Evolutionary conservation across 441 rosid genomes (phyloP), one percentile per base, ranked within the genome.

Genomic region (Cnidoscolus chayamansa): DNA sequence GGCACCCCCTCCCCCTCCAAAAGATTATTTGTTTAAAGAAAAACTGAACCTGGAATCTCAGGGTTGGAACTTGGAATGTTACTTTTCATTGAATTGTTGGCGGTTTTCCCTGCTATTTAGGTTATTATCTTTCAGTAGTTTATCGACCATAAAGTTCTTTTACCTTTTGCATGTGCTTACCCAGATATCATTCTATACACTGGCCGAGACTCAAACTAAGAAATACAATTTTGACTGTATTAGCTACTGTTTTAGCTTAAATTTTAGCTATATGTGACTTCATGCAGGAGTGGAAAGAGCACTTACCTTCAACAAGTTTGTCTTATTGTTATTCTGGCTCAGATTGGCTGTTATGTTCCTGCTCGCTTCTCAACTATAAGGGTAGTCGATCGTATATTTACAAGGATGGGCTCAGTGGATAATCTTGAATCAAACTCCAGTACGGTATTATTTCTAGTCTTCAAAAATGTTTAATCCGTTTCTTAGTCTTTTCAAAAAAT

Each of bases 301-400:
- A 93, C 98, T 75, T 95, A 95, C 82, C 98, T 93, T 79, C 98
- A 95, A 80, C 97, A 95, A 81, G 87, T 95, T 80, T 95, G 98
- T 74, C 91, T 91, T 68, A 86, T 90, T 65, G 87, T 95, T 69
- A 95, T 95, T 83, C 91, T 95, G 78, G 97, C 98, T 80, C 99
- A 95, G 83, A 91, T 95, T 45, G 98, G 99, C 70, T 95, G 95
- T 84, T 95, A 93, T 73, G 89, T 95, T 80, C 97, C 97, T 72
- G 95, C 98, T 78, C 89, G 88, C 76, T 95, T 91, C 80, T 80
- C 96, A 77, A 86, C 94, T 65, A 84, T 90, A 77, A 90, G 96
- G 84, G 88, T 86, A 31, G 90, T 88, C 74, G 99, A 93, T 83
- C 96, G 94, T 67, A 89, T 95, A 78, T 95, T 95, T 80, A 93